Percentiles rank a stretch among this genome's conserved stretches.
Conservation (phyloP, 1,139 yeast genomes). For the Scheffersomyces insectosa region DNA sequence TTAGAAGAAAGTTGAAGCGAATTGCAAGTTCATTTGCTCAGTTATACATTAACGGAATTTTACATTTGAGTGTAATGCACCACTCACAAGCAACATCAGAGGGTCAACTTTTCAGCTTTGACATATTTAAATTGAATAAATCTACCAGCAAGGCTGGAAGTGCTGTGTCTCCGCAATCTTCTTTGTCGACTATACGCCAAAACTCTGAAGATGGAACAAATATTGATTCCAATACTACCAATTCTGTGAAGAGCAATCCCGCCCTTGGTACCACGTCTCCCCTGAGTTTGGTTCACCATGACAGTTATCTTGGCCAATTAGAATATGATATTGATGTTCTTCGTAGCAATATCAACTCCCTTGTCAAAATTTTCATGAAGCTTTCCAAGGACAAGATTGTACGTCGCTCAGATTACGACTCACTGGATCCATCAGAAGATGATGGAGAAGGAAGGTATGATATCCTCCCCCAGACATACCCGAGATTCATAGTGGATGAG, state of each 20-base stretch:
- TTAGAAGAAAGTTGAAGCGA: slow-evolving; percentile 50
- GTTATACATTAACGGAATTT: slow-evolving; percentile 57
- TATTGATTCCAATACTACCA: neutral
- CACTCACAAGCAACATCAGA: slow-evolving; percentile 24
- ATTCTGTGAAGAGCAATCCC: neutral
- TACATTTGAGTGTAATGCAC: slow-evolving; percentile 50
- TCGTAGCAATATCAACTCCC: slow-evolving; percentile 28
- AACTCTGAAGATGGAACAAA: slow-evolving; percentile 12
- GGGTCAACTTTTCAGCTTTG: slow-evolving; percentile 34
- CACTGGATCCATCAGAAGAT: slow-evolving; percentile 37
- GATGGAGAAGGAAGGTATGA: slow-evolving; percentile 39
- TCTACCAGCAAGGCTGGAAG: slow-evolving; percentile 21
- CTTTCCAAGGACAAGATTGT: slow-evolving; percentile 37
- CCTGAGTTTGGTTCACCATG: neutral
- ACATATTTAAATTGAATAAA: slow-evolving; percentile 32
- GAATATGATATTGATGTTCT: slow-evolving; percentile 38
- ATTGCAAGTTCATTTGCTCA: slow-evolving; percentile 57
- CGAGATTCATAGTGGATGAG: slow-evolving; percentile 63
- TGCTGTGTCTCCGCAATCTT: slow-evolving; percentile 22
- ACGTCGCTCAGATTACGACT: slow-evolving; percentile 37
- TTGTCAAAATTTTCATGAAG: slow-evolving; percentile 29
- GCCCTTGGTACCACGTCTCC: too few species aligned
- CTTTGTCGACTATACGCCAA: slow-evolving; percentile 27
- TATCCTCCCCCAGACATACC: slow-evolving; percentile 61
- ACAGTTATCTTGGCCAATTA: slow-evolving; percentile 35